These are phyloP conservation scores for Ceratobasidium sp. DNA, from an alignment of 1,284 basidiomycete genomes.

Conservation along the genomic window DNA sequence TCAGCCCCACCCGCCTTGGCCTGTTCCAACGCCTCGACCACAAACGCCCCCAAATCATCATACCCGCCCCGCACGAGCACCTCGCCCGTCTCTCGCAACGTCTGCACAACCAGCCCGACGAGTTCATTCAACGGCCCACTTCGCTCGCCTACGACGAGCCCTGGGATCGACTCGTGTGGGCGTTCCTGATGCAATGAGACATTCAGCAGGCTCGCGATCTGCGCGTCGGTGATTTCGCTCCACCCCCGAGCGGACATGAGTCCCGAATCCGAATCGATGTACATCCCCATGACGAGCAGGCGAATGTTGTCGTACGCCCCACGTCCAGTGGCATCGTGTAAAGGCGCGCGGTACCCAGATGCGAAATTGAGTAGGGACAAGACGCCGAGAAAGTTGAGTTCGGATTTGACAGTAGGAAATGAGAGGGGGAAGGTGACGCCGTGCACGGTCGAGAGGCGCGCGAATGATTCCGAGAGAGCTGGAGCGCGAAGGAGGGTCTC, in stretches of 20 bases:
- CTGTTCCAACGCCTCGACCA: slow-evolving; percentile 67
- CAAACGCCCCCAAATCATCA: slow-evolving; percentile 74
- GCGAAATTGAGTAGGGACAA: slow-evolving; percentile 81
- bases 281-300: slow-evolving; percentile 71
- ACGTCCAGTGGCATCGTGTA: slow-evolving; percentile 70
- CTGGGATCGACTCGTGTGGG: slow-evolving; percentile 71
- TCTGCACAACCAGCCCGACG: slow-evolving; percentile 67
- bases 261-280: slow-evolving; percentile 63
- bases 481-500: slow-evolving; percentile 67
- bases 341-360: slow-evolving; percentile 74
- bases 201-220: slow-evolving; percentile 75
- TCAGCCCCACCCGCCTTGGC: slow-evolving; percentile 59
- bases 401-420: slow-evolving; percentile 70
- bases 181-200: slow-evolving; percentile 72
- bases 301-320: slow-evolving; percentile 83
- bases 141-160: slow-evolving; percentile 74
- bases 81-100: slow-evolving; percentile 75
- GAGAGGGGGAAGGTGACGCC: slow-evolving; percentile 77
- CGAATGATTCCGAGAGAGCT: slow-evolving; percentile 66
- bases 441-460: slow-evolving; percentile 65
- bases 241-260: slow-evolving; percentile 73
- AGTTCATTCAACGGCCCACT: slow-evolving; percentile 77
- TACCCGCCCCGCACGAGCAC: slow-evolving; percentile 67
- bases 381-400: slow-evolving; percentile 75
- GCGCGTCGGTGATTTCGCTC: slow-evolving; percentile 56